Evolutionary conservation across 176 grass and related monocot species (phyloP).

Genomic region (Zizania latifolia): DNA sequence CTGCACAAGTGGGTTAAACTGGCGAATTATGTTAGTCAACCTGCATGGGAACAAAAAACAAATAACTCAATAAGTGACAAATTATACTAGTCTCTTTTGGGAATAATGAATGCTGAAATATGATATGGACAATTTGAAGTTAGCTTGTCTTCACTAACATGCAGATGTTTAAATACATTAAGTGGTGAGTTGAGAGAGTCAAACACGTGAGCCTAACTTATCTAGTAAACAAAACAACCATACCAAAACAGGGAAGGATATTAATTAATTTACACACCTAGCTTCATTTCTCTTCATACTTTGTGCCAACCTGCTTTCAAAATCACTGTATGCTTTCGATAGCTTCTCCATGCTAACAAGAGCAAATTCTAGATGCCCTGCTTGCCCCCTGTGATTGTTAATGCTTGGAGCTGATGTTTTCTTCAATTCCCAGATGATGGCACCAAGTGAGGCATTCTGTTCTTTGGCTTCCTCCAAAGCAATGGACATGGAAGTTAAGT

Average conservation of each 20-base stretch:
- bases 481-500: conserved; percentile 33
- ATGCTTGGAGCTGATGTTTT: conserved; percentile 23
- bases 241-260: background rate
- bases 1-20: conserved; percentile 48
- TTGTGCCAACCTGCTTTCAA: conserved; percentile 48
- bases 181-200: background rate
- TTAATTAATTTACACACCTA: conserved; percentile 40
- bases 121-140: background rate
- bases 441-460: conserved; percentile 48
- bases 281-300: conserved; percentile 40
- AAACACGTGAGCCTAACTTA: background rate
- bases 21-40: conserved; percentile 46
- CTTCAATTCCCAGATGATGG: conserved; percentile 48
- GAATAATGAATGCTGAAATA: background rate
- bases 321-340: conserved; percentile 42
- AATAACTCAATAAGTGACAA: conserved; percentile 18
- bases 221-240: background rate
- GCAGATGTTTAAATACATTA: conserved; percentile 13
- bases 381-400: conserved; percentile 14
- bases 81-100: conserved; percentile 49
- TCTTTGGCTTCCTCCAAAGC: conserved; percentile 51
- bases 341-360: conserved; percentile 36
- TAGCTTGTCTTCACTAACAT: conserved; percentile 19
- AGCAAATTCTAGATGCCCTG: conserved; percentile 29
- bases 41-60: conserved; percentile 30